phyloP scores from a whole-genome alignment of 129 eudicot species.

The Centaurea solstitialis region DNA sequence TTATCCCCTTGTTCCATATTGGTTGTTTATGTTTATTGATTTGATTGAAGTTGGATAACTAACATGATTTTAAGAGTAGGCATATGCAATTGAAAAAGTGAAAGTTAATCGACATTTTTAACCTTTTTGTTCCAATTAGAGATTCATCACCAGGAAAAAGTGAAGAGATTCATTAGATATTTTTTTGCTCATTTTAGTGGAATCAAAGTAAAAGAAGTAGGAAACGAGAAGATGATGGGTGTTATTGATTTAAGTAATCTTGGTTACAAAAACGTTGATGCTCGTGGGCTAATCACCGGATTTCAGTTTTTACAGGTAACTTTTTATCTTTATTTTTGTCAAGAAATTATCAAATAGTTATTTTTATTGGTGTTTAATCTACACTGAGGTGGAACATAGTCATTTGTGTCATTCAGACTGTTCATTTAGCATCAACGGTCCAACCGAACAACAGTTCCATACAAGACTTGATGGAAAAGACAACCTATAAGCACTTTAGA shows the following conservation, averaged over 20 bases:
- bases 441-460: not conserved
- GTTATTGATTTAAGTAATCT: constrained; percentile 59
- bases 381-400: not conserved
- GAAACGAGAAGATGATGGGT: constrained; percentile 65
- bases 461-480: not conserved
- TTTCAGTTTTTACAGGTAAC: constrained; percentile 79
- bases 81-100: no score
- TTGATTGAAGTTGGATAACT: no score
- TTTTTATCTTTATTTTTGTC: not conserved
- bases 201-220: constrained; percentile 61
- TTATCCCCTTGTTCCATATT: no score
- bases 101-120: no score
- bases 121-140: no score
- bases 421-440: not conserved
- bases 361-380: not conserved
- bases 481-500: not conserved
- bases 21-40: no score
- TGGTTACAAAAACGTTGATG: constrained; percentile 62
- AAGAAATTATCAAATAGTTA: not conserved
- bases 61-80: no score
- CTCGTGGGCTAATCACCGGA: constrained; percentile 71
- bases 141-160: no score
- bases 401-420: not conserved
- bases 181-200: constrained; percentile 48
- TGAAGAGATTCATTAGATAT: no score